These are phyloP conservation scores for Phellopilus nigrolimitatus DNA, from an alignment of 1,284 basidiomycete genomes.

Conservation along the genomic window DNA sequence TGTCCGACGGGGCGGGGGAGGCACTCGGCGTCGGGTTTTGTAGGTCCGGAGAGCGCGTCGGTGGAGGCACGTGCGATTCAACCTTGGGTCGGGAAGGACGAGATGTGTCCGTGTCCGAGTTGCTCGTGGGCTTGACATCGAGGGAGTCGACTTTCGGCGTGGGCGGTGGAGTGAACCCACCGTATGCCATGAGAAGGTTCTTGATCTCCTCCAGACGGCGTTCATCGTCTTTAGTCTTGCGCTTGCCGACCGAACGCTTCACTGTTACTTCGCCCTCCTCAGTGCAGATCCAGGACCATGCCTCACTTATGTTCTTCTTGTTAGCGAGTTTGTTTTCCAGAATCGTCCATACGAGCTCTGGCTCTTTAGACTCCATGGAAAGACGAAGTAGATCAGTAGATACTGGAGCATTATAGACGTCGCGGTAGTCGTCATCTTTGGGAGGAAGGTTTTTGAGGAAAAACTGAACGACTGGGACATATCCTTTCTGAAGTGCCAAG, in stretches of 20 bases:
- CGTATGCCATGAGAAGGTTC: slow-evolving; percentile 49
- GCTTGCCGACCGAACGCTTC: slow-evolving; percentile 25
- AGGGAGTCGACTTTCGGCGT: slow-evolving; percentile 30
- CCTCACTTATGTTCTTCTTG: slow-evolving; percentile 42
- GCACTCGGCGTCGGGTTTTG: slow-evolving; percentile 8
- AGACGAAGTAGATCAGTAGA: slow-evolving; percentile 45
- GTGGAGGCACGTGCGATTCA: slow-evolving; percentile 28
- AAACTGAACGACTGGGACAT: slow-evolving; percentile 45
- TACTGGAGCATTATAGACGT: slow-evolving; percentile 42
- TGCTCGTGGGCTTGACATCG: slow-evolving; percentile 1
- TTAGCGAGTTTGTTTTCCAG: slow-evolving; percentile 52
- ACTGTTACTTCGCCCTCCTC: slow-evolving; percentile 29
- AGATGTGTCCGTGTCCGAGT: slow-evolving; percentile 1
- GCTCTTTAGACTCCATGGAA: slow-evolving; percentile 52
- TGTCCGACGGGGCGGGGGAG: slow-evolving; percentile 1
- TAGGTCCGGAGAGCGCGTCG: neutral
- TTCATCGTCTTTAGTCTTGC: slow-evolving; percentile 23
- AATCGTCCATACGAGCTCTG: slow-evolving; percentile 57
- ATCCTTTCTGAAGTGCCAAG: slow-evolving; percentile 50
- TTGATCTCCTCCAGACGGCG: slow-evolving; percentile 47
- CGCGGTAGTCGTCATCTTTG: slow-evolving; percentile 41
- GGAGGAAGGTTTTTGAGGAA: slow-evolving; percentile 56
- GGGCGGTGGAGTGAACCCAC: slow-evolving; percentile 44
- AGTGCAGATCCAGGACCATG: slow-evolving; percentile 46
- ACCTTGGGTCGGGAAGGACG: slow-evolving; percentile 3